phyloP scores from a whole-genome alignment of 2,329 filamentous ascomycete genomes.

The Beauveria varroae region DNA sequence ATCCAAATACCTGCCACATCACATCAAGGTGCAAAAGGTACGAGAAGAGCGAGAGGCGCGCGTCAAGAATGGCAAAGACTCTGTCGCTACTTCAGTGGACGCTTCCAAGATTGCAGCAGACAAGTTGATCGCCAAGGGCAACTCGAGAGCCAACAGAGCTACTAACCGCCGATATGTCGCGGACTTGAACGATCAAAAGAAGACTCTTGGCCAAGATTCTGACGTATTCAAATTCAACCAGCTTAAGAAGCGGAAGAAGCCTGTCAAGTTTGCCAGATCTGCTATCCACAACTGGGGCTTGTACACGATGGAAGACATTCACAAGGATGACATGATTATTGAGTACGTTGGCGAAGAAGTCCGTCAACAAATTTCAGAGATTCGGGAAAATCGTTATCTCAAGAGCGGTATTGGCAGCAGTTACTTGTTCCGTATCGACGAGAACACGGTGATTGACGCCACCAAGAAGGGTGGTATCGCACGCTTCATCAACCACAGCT shows the following conservation, averaged over 20 bases:
- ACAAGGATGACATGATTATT: constrained; percentile 98
- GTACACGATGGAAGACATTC: constrained; percentile 95
- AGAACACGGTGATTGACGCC: constrained; percentile 94
- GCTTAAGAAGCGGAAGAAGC: constrained; percentile 98
- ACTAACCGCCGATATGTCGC: constrained; percentile 93
- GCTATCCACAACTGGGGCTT: constrained; percentile 99
- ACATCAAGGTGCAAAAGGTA: constrained; percentile 89
- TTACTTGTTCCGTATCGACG: constrained; percentile 96
- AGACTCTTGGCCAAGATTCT: constrained; percentile 72
- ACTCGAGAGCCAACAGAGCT: constrained; percentile 86
- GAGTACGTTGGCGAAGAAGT: constrained; percentile 99
- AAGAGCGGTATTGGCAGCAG: constrained; percentile 96
- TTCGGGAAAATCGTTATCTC: constrained; percentile 84
- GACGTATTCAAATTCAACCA: constrained; percentile 97
- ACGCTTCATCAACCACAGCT: constrained; percentile 97
- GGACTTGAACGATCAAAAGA: constrained; percentile 92
- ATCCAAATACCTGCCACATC: constrained; percentile 94
- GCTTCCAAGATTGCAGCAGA: constrained; percentile 67
- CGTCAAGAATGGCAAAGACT: constrained; percentile 60
- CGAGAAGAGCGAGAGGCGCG: constrained; percentile 84
- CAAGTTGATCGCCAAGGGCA: constrained; percentile 77
- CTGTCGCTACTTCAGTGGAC: constrained; percentile 57
- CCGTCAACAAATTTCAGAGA: constrained; percentile 92
- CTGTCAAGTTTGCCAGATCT: constrained; percentile 93
- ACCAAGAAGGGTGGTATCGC: constrained; percentile 98